These are phyloP conservation scores for Crithidia brevicula DNA, from an alignment of 208 protist species.

Conservation along the genomic window DNA sequence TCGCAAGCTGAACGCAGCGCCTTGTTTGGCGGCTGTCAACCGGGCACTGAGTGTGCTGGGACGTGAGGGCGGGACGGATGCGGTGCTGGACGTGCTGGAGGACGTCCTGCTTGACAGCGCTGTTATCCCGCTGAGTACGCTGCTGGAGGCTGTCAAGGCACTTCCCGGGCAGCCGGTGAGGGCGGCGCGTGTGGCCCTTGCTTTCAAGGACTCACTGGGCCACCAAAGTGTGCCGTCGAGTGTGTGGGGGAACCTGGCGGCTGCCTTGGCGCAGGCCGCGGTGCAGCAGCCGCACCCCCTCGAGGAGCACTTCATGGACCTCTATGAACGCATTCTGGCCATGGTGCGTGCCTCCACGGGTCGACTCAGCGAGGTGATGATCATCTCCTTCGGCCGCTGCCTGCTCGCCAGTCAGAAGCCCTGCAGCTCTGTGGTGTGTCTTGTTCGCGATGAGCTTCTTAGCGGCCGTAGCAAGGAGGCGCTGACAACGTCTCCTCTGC, in stretches of 20 bases:
- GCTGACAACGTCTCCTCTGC: constrained; percentile 21
- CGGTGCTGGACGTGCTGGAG: constrained; percentile 57
- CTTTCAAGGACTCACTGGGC: constrained; percentile 35
- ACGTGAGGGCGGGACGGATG: constrained; percentile 32
- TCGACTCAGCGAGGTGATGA: constrained; percentile 46
- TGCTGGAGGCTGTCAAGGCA: constrained; percentile 40
- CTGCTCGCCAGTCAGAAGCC: constrained; percentile 50
- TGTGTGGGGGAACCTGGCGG: constrained; percentile 40
- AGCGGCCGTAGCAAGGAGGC: constrained; percentile 52
- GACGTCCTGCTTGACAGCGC: constrained; percentile 47
- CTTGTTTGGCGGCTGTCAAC: constrained; percentile 58
- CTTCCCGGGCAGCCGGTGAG: constrained; percentile 35
- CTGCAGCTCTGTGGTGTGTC: constrained; percentile 36
- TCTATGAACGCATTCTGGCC: constrained; percentile 63
- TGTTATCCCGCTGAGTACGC: constrained; percentile 40
- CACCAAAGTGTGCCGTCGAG: constrained; percentile 26
- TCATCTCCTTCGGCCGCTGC: constrained; percentile 70
- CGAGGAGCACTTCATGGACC: constrained; percentile 60
- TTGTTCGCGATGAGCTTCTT: constrained; percentile 77
- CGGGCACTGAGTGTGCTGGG: constrained; percentile 46
- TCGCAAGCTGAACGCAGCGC: constrained; percentile 52
- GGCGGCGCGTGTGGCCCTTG: constrained; percentile 41
- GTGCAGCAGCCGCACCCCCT: constrained; percentile 45
- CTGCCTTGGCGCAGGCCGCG: constrained; percentile 49
- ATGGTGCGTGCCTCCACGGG: constrained; percentile 48